Evolutionary conservation across 1,139 yeast species (phyloP).

Genomic region (Oligophagozyma castellii): DNA sequence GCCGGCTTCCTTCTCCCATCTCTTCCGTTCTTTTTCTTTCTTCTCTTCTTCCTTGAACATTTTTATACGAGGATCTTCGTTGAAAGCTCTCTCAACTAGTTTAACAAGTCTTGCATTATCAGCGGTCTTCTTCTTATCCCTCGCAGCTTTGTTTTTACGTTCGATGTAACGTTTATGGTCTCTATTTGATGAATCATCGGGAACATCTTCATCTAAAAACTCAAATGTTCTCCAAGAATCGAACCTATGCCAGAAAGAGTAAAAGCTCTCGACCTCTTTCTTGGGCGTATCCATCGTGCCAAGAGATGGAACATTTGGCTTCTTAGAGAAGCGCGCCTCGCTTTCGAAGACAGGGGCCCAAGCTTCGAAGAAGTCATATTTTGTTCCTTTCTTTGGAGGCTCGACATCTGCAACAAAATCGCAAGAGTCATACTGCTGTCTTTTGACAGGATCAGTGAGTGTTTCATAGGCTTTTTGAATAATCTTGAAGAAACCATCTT

Average conservation of each 20-base stretch:
- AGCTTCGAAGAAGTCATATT: constrained; percentile 73
- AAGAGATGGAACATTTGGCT: constrained; percentile 72
- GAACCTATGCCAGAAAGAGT: constrained; percentile 85
- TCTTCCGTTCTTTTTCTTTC: constrained; percentile 86
- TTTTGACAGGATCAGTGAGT: constrained; percentile 70
- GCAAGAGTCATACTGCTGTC: constrained; percentile 91
- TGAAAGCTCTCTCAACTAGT: constrained; percentile 74
- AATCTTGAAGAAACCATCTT: constrained; percentile 95
- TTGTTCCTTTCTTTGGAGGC: constrained; percentile 55
- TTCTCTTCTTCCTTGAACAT: constrained; percentile 86
- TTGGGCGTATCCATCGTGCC: constrained; percentile 60
- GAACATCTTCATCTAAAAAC: constrained; percentile 97
- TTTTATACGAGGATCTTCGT: constrained; percentile 91
- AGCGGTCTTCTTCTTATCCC: constrained; percentile 96
- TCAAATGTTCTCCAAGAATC: constrained; percentile 99
- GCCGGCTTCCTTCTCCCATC: constrained; percentile 98
- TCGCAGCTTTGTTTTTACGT: constrained; percentile 90
- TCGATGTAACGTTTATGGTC: constrained; percentile 98
- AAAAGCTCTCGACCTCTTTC: constrained; percentile 79
- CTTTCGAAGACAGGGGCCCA: constrained; percentile 89
- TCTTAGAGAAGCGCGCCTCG: constrained; percentile 86
- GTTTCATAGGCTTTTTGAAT: constrained; percentile 94
- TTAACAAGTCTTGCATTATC: constrained; percentile 86
- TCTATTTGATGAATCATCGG: constrained; percentile 98
- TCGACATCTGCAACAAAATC: constrained; percentile 76